Evolutionary conservation across 306 rosid species (phyloP), one percentile per base, ranked within the genome.

Genomic region (Trifolium pratense): DNA sequence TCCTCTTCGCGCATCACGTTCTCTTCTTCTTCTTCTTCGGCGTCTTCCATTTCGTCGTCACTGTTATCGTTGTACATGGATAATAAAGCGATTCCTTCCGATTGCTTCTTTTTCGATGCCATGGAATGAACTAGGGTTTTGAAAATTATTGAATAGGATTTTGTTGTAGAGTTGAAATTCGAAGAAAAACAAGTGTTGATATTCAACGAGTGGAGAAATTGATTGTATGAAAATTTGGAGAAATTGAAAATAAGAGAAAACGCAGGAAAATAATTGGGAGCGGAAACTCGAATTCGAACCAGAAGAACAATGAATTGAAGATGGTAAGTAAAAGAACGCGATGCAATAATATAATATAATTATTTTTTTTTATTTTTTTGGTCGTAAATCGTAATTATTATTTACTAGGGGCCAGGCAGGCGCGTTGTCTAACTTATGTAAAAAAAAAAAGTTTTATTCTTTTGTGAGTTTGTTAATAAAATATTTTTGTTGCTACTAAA

Each of bases 21-120:
- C 2, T 70, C 78, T 7, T 46, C 86, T 62, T 87, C 88, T 5
- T 84, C 84, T 62, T 87, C 88, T 5, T 84, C 84, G 4, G 49
- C 86, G 18, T 86, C 91, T 62, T 85, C 93, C 92, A 90, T 87
- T 20, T 87, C 86, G 9, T 91, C 92, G 68, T 86, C 89, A n/a
- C 65, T 83, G 6, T 89, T 92, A 52, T 91, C 97, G 79, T 91
- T 76, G 86, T 91, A 89, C 90, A 84, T 86, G 77, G 97, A 91
- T 15, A 91, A 65, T 64, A 91, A 68, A 21, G 95, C 97, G 45
- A 91, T 91, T 15, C 95, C 95, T 70, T 91, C 95, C 16, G 91
- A 78, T 80, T 85, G 89, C 58, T 81, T 86, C 83, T 89, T 91
- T 86, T 75, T 84, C 2, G 95, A 89, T 10, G 90, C 89, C 97